Evolutionary conservation across 306 rosid genomes (phyloP), one percentile per base, ranked within the genome.

Genomic region (Glycine latifolia): DNA sequence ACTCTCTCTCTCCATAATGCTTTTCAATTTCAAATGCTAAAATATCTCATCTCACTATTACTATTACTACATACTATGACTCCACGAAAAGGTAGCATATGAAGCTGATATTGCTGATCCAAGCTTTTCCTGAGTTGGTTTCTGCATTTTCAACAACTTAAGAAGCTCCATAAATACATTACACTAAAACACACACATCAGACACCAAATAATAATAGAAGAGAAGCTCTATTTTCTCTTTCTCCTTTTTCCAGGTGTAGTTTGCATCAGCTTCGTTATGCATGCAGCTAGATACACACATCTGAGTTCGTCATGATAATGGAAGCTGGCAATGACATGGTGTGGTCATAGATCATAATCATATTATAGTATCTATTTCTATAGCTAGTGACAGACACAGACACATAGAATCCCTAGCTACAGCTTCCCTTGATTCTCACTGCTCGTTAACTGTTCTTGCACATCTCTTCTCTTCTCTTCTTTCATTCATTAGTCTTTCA

Each of bases 61-160:
- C 39, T 35, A 35, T 35, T 37, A 37, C 41, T 86, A 65, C 91
- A 26, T 26, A 26, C 31, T 83, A 75, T 41, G 61, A 82, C 76
- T 46, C 75, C 87, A 75, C 47, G 33, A 70, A 79, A 79, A 66
- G 43, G 63, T 26, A 26, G 41, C 66, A 50, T 26, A 84, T n/a
- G 89, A 80, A 80, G 81, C 81, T 83, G 79, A 79, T 33, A 63
- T 71, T 76, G 83, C 87, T 86, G 89, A 86, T 71, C 56, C 54
- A 41, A 80, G 16, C 66, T 84, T 86, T 87, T 78, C 90, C 84
- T 0, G 41, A 81, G 16, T 74, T 67, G 74, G 85, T 4, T 73
- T 47, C 88, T 85, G 88, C 61, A 73, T 66, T 81, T 82, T 78
- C 93, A 92, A 86, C 93, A 52, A 85, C 95, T 89, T 87, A 76